phyloP scores from a whole-genome alignment of 768 basidiomycete species.

The Melanogaster broomeanus region DNA sequence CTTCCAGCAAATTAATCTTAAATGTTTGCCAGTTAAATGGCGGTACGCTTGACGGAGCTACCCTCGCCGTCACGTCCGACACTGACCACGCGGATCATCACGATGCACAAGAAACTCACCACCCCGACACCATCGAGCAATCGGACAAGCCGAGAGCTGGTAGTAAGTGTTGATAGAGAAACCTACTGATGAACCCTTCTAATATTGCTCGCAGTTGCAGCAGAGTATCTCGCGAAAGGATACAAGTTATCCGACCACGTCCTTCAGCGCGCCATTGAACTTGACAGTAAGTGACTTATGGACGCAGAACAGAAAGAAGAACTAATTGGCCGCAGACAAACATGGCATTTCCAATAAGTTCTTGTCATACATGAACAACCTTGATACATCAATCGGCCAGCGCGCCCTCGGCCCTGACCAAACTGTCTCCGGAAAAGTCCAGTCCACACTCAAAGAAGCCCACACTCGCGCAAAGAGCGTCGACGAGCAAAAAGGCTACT shows the following conservation, averaged over 20 bases:
- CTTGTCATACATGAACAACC: conserved; percentile 69
- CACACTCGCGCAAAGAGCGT: conserved; percentile 69
- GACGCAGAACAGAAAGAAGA: neutral
- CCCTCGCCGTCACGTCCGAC: conserved; percentile 72
- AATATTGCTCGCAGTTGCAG: conserved; percentile 58
- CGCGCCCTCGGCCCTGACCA: conserved; percentile 77
- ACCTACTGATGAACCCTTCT: neutral
- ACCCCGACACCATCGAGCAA: conserved; percentile 61
- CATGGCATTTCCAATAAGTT: conserved; percentile 90
- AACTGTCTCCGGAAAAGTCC: conserved; percentile 76
- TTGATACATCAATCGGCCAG: conserved; percentile 73
- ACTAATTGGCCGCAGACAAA: conserved; percentile 45
- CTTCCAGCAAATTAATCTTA: neutral
- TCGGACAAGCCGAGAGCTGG: conserved; percentile 90
- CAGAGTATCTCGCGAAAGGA: conserved; percentile 92
- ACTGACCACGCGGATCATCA: conserved; percentile 57
- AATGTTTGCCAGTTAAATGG: conserved; percentile 58
- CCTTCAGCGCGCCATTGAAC: conserved; percentile 76
- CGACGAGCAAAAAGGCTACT: conserved; percentile 80
- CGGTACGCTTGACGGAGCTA: conserved; percentile 72
- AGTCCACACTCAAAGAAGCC: conserved; percentile 62
- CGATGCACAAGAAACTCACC: conserved; percentile 38
- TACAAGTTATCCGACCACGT: conserved; percentile 80
- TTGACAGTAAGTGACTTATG: conserved; percentile 53
- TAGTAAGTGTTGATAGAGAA: conserved; percentile 45